phyloP scores from a whole-genome alignment of 805 yeast genomes.

The Hanseniaspora mollemarum region DNA sequence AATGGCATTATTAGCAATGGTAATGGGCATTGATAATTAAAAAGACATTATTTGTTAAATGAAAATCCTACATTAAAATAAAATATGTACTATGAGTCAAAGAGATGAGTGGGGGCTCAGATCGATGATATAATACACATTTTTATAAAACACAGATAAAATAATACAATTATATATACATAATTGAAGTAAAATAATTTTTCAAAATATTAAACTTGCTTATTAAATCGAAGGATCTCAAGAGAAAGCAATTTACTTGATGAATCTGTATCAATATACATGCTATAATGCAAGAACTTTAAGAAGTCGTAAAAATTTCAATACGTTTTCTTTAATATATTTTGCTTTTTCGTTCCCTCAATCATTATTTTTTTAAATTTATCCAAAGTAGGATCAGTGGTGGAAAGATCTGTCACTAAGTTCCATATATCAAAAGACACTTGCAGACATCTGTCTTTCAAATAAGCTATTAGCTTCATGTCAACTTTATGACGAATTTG shows the following conservation, averaged over 20 bases:
- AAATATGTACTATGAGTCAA: not conserved
- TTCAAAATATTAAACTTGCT: too few relatives aligned
- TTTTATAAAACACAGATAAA: not conserved
- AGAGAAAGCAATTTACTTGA: too few relatives aligned
- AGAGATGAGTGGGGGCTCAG: constrained; percentile 15
- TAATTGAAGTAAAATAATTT: not conserved
- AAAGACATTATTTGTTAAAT: too few relatives aligned
- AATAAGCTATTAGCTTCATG: not conserved
- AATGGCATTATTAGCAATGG: constrained; percentile 98
- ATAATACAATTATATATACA: not conserved
- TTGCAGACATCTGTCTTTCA: not conserved
- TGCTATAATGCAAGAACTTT: too few relatives aligned
- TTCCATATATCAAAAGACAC: constrained; percentile 5
- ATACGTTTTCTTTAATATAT: not conserved
- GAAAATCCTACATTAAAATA: too few relatives aligned
- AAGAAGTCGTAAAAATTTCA: too few relatives aligned
- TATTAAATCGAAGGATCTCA: too few relatives aligned
- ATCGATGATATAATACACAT: not conserved
- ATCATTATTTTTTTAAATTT: not conserved
- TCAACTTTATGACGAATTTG: not conserved
- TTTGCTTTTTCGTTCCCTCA: not conserved
- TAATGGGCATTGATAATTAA: constrained; percentile 80
- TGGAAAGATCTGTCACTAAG: not conserved
- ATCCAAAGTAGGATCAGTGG: not conserved
- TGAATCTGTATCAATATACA: too few relatives aligned